Percentiles rank a stretch among this genome's conserved stretches.
These are phyloP conservation scores for Geosmithia morbida DNA, from an alignment of 2,329 filamentous ascomycete genomes.

Conservation along the genomic window DNA sequence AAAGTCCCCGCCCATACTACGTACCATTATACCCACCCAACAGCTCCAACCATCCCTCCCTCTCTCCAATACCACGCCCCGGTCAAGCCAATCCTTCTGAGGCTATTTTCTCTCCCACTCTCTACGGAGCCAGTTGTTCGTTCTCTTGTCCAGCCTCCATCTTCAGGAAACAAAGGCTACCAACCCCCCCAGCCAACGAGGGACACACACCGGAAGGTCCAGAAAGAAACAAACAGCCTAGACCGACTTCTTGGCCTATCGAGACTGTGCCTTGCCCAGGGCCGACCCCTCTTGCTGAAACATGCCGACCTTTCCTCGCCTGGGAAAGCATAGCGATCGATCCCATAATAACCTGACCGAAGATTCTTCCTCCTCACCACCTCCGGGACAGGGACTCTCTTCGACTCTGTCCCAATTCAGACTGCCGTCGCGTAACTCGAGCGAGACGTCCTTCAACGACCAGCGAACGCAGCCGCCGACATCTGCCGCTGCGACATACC, in stretches of 20 bases:
- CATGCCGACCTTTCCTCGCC: constrained; percentile 39
- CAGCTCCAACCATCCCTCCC: not conserved
- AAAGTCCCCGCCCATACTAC: not conserved
- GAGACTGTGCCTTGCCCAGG: not conserved
- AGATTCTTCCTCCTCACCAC: not conserved
- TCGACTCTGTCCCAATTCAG: not conserved
- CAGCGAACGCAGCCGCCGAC: not conserved
- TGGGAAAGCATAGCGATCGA: constrained; percentile 40
- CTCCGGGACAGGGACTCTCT: not conserved
- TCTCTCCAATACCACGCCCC: no score
- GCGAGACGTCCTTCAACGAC: constrained; percentile 1
- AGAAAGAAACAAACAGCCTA: not conserved
- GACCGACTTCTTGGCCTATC: not conserved
- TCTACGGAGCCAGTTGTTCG: not conserved
- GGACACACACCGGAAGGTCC: no score
- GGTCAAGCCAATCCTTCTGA: not conserved
- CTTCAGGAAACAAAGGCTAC: not conserved
- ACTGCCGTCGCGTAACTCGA: not conserved
- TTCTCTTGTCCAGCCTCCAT: not conserved
- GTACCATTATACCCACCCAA: not conserved
- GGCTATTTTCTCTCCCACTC: no score
- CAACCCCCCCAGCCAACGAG: not conserved
- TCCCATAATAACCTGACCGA: constrained; percentile 31
- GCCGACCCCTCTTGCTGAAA: constrained; percentile 5
- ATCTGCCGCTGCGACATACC: not conserved